Percentiles rank a stretch among this genome's conserved stretches.
Conservation (phyloP, 768 basidiomycete genomes). For the Suillus sp. region DNA sequence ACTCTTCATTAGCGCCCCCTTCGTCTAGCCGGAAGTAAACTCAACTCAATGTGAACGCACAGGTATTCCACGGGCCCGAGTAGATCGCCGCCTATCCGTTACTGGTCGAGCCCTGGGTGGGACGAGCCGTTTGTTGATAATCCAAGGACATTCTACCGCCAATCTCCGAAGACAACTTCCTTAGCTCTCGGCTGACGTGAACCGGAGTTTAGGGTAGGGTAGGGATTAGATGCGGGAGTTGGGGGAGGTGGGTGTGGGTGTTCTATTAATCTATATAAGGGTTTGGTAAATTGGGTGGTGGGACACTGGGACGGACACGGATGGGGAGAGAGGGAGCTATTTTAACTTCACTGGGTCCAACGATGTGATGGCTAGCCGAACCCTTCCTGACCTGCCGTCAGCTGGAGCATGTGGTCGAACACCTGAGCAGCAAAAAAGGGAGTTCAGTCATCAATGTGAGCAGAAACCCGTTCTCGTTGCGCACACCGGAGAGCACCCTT, state of each 20-base stretch:
- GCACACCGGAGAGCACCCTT: neutral
- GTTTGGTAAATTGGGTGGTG: neutral
- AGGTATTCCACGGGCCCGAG: slow-evolving; percentile 12
- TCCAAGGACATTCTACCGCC: slow-evolving; percentile 23
- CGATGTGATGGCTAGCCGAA: neutral
- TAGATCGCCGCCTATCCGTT: slow-evolving; percentile 10
- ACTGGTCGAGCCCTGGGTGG: neutral
- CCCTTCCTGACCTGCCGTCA: neutral
- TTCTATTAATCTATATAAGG: neutral
- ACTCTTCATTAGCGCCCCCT: neutral
- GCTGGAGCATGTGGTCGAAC: neutral
- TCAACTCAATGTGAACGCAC: slow-evolving; percentile 12
- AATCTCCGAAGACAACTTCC: slow-evolving; percentile 42
- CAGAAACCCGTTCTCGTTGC: neutral
- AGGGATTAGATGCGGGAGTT: neutral
- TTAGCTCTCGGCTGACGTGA: slow-evolving; percentile 22
- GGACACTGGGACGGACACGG: neutral
- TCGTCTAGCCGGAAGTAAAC: slow-evolving; percentile 11
- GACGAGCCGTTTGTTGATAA: neutral
- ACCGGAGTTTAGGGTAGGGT: slow-evolving; percentile 7
- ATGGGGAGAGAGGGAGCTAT: neutral
- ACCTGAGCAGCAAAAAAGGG: neutral
- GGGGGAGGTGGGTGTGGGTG: neutral
- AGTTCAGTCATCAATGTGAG: neutral
- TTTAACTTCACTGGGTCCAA: neutral